Base-by-base conservation (phyloP, 2,329 filamentous ascomycete species). In the Clarireedia homoeocarpa region DNA sequence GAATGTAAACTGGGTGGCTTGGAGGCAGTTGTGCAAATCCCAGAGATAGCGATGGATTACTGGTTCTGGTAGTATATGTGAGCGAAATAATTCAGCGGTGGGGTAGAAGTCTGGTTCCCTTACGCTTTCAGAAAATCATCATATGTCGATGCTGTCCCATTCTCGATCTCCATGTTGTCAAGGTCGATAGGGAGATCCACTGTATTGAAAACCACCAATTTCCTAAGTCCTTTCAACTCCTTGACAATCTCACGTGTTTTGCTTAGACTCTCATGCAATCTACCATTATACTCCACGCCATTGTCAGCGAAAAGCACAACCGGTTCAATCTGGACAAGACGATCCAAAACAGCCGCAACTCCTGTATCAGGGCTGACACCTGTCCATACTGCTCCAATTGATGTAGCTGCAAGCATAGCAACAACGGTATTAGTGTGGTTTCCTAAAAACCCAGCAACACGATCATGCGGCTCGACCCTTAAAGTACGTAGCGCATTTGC, bases 311-410 rank as follows among this genome's bases (percentile, higher is more conserved):
- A 95, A 5, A 97, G 75, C 1, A 91, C 23, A 9, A 57, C 51
- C 4, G 94, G 92, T 59, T 85, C 81, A 62, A 97, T 94, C 74
- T 97, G 94, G 47, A 80, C 80, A 59, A 97, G 74, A 6, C 94
- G 81, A 69, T 97, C 94, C 26, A 97, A 74, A 0, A 97, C 91
- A 15, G 91, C 92, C 65, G 89, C 89, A 2, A 95, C 89, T 10
- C 92, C 92, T 15, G 87, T 96, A 70, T 97, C 92, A 2, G 92
- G 91, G 65, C 89, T 95, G 49, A 96, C 89, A 6, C 88, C 88
- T 0, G 91, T 96, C 92, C 92, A 97, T 39, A 96, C 82, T 15
- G 88, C 91, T 30, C 94, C 94, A 2, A 96, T 71, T 1, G 89
- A 84, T 0, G 90, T 85, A 0, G 90, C 81, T 1, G 89, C 88